phyloP scores from a whole-genome alignment of 73 alveolate genomes.

The Paramecium tetraurelia region DNA sequence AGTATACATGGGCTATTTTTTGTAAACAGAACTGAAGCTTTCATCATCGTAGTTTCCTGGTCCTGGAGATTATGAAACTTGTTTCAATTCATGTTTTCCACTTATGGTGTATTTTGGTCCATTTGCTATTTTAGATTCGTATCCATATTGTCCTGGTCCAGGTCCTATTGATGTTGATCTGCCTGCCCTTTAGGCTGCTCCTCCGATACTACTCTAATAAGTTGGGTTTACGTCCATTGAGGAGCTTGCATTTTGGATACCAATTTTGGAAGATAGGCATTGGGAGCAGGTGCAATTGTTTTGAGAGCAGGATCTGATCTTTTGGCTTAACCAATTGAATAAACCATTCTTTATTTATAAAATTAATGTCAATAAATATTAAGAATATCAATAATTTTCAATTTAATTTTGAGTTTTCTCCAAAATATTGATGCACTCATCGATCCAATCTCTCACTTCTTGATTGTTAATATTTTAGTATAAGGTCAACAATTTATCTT shows the following conservation, averaged over 20 bases:
- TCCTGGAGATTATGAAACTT: constrained; percentile 33
- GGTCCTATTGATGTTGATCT: constrained; percentile 18
- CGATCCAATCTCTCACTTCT: background rate
- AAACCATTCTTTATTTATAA: background rate
- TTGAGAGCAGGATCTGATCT: constrained; percentile 4
- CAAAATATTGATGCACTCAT: background rate
- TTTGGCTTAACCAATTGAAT: constrained; percentile 34
- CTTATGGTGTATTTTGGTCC: constrained; percentile 4
- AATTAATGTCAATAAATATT: background rate
- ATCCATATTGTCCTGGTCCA: constrained; percentile 10
- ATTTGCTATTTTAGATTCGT: background rate
- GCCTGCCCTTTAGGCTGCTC: background rate
- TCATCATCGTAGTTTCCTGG: constrained; percentile 48
- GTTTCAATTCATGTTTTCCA: constrained; percentile 7
- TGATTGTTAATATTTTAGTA: background rate
- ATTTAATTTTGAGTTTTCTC: background rate
- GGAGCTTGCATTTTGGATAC: background rate
- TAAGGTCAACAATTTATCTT: background rate
- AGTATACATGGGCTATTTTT: background rate
- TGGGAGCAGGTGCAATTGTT: background rate
- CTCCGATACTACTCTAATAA: constrained; percentile 5
- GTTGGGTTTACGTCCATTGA: constrained; percentile 3
- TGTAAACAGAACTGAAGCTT: background rate
- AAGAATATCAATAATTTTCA: background rate
- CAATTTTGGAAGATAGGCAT: background rate